Conservation (phyloP, 768 basidiomycete species). For the Phanerochaete carnosa region DNA sequence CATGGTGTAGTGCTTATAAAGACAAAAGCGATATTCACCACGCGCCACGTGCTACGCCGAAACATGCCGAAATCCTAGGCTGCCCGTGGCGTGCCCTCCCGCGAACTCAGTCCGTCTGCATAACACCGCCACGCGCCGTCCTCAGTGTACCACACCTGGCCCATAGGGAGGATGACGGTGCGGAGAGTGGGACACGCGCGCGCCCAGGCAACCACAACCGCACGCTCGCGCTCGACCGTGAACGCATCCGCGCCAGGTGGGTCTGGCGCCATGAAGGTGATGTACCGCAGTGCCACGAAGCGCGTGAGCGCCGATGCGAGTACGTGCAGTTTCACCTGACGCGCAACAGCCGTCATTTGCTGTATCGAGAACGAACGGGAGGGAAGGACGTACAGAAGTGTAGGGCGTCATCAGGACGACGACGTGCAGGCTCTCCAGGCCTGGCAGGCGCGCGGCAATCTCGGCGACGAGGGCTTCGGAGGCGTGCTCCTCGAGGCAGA, state of each 20-base stretch:
- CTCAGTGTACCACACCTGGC: slow-evolving; percentile 54
- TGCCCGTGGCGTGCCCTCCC: too few relatives aligned
- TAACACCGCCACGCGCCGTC: neutral
- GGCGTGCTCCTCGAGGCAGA: slow-evolving; percentile 50
- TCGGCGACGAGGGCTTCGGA: slow-evolving; percentile 44
- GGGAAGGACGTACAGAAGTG: slow-evolving; percentile 39
- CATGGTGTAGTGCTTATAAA: too few relatives aligned
- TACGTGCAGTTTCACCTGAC: slow-evolving; percentile 30
- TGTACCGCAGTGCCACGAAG: slow-evolving; percentile 43
- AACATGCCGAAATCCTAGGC: too few relatives aligned
- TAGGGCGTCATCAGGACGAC: slow-evolving; percentile 46
- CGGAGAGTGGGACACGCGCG: slow-evolving; percentile 54
- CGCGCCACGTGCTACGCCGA: too few relatives aligned
- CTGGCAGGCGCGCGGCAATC: slow-evolving; percentile 43
- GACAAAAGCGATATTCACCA: too few relatives aligned
- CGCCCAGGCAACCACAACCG: slow-evolving; percentile 53
- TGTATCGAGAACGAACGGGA: too few relatives aligned
- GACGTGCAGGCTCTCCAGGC: slow-evolving; percentile 61
- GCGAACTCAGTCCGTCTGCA: neutral
- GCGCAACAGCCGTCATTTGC: too few relatives aligned
- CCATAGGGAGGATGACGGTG: slow-evolving; percentile 63
- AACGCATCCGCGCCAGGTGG: neutral
- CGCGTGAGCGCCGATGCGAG: slow-evolving; percentile 35
- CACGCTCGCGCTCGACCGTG: too few relatives aligned
- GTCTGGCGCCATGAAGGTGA: slow-evolving; percentile 58